A percentile compares a stretch with the other conserved stretches of the same genome.
These are phyloP conservation scores for Eucalyptus sideroxylon DNA, from an alignment of 345 rosid genomes.

Conservation along the genomic window DNA sequence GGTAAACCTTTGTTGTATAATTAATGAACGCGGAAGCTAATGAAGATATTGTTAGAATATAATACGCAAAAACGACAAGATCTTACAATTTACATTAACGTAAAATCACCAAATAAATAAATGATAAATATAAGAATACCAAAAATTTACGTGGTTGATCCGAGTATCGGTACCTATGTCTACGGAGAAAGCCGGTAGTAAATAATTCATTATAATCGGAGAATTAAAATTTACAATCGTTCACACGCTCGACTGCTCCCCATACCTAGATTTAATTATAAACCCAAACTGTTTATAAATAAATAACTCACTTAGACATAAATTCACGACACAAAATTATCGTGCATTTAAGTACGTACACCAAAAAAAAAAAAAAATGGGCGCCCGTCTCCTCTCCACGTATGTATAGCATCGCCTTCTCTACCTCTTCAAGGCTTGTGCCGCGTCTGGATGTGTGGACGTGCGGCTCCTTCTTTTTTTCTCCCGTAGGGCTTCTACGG, in stretches of 20 bases:
- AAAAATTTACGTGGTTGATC: accelerated
- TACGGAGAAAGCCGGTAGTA: accelerated
- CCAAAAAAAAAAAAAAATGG: no score
- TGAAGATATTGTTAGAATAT: no score
- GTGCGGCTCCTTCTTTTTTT: no score
- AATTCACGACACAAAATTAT: accelerated
- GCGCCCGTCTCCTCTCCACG: no score
- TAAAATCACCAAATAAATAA: no score
- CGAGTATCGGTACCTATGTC: accelerated
- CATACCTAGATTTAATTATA: accelerated
- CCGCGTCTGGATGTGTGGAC: no score
- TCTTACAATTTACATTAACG: accelerated
- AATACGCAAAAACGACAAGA: accelerated
- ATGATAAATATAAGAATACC: accelerated
- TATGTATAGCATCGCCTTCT: no score
- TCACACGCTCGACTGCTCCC: accelerated
- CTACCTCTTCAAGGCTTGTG: no score
- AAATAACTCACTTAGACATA: no score
- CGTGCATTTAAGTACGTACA: no score
- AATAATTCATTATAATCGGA: accelerated
- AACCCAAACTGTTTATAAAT: accelerated
- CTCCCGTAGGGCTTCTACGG: accelerated
- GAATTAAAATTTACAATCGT: accelerated
- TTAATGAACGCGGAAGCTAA: no score
- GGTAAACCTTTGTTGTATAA: no score